Evolutionary conservation across 352 stramenopile genomes (phyloP).

Genomic region (Phytopythium helicoides): DNA sequence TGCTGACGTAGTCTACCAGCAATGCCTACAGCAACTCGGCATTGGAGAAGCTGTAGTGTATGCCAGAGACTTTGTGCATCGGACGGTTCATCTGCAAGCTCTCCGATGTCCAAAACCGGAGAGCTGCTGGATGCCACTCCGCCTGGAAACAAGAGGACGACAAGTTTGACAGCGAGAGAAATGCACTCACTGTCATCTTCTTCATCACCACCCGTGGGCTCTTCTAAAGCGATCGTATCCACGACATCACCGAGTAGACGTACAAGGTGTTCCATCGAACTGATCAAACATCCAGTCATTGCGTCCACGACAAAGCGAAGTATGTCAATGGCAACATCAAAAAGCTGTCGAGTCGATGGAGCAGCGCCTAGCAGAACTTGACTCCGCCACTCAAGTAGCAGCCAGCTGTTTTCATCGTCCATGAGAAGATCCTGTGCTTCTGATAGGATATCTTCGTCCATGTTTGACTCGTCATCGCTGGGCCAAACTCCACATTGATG

Average conservation of each 20-base stretch:
- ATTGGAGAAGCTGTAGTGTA: slow-evolving; percentile 45
- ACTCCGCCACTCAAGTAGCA: slow-evolving; percentile 16
- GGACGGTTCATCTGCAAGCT: slow-evolving; percentile 41
- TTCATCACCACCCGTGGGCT: not conserved
- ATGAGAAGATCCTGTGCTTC: slow-evolving; percentile 46
- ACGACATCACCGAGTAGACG: slow-evolving; percentile 9
- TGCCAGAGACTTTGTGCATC: slow-evolving; percentile 44
- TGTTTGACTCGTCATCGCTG: slow-evolving; percentile 4
- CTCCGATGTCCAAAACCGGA: slow-evolving; percentile 32
- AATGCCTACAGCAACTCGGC: slow-evolving; percentile 5
- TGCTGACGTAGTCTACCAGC: too few relatives aligned
- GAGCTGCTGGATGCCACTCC: slow-evolving; percentile 21
- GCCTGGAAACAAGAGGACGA: slow-evolving; percentile 33
- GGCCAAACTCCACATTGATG: slow-evolving; percentile 42
- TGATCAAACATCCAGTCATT: slow-evolving; percentile 49
- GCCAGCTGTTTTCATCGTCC: slow-evolving; percentile 19
- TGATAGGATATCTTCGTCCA: slow-evolving; percentile 15
- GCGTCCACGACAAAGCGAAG: slow-evolving; percentile 54
- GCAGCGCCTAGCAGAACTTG: slow-evolving; percentile 6
- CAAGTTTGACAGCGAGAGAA: slow-evolving; percentile 17
- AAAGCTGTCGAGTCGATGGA: not conserved
- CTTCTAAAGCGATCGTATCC: not conserved
- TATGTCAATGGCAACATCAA: slow-evolving; percentile 13
- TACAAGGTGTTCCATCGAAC: slow-evolving; percentile 44
- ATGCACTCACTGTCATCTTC: not conserved